Evolutionary conservation across 441 rosid genomes (phyloP), one percentile per base, ranked within the genome.

Genomic region (Pelargonium myrrhifolium): DNA sequence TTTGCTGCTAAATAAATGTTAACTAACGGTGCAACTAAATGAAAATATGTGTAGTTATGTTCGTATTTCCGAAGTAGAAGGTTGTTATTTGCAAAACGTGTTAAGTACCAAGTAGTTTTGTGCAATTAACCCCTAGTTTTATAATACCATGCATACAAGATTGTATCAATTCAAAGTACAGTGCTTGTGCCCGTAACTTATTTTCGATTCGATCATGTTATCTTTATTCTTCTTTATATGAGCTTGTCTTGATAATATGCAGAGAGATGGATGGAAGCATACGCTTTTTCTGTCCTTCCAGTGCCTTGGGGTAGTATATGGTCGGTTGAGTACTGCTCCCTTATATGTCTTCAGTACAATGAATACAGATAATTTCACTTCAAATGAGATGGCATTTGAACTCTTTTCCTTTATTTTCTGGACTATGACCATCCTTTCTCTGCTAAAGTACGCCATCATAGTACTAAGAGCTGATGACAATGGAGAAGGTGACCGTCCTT

Each of bases 401-500:
- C 76, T 76, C 62, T 81, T 85, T 78, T 87, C 88, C 42, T 85
- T 85, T 58, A 78, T 83, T 70, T 85, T 87, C 72, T 87, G 88
- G 89, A 83, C 92, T 47, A 59, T 85, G 68, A 82, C 88, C 28
- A 42, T 78, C 56, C 66, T 82, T 73, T 79, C 87, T 39, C 49
- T 87, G 55, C 70, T 85, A 20, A 85, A 87, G 78, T 83, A 87
- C 69, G 81, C 82, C 62, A 21, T 82, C 66, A 78, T 87, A 58
- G 85, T 85, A 60, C 71, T 87, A 65, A 81, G 77, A 43, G 86
- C 86, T 11, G 82, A 85, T 60, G 84, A 87, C 67, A 77, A 79
- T 47, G 88, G 92, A 67, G 92, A 87, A 64, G 92, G 89, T 85
- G 78, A 79, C 59, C 59, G 9, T 10, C 64, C 58, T 47, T 51